Conservation (phyloP, 257 asterid genomes). For the Petrea volubilis region DNA sequence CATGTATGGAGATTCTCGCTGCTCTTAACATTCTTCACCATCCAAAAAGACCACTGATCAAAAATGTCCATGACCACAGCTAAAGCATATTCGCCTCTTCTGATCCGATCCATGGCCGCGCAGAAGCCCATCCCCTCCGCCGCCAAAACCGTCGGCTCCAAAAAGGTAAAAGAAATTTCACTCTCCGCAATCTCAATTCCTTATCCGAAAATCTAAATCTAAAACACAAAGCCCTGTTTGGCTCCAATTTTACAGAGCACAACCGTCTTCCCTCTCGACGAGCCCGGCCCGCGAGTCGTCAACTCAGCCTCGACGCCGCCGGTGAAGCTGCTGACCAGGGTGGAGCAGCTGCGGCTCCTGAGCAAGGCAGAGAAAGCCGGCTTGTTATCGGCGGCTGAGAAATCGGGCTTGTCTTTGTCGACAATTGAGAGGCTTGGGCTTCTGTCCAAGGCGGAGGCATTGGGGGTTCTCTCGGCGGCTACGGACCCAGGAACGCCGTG, state of each 20-base stretch:
- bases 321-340: constrained; percentile 78
- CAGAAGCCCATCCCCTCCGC: constrained; percentile 54
- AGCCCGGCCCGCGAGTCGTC: constrained; percentile 36
- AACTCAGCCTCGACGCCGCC: constrained; percentile 26
- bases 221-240: too few species aligned
- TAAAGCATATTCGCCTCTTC: constrained; percentile 45
- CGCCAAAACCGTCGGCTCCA: constrained; percentile 53
- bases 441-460: constrained; percentile 79
- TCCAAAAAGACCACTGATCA: not conserved
- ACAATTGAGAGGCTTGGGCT: constrained; percentile 78
- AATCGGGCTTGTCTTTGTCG: constrained; percentile 70
- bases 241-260: constrained; percentile 37
- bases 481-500: constrained; percentile 76
- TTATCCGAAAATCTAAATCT: too few species aligned
- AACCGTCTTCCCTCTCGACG: constrained; percentile 38
- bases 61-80: constrained; percentile 34
- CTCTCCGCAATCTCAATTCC: not conserved
- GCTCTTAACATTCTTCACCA: not conserved
- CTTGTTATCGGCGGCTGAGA: constrained; percentile 86
- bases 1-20: not conserved
- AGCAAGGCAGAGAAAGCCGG: constrained; percentile 96
- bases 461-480: constrained; percentile 89
- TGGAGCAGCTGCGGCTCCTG: constrained; percentile 82
- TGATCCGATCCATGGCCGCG: constrained; percentile 71
- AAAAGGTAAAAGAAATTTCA: constrained; percentile 49